Base-by-base conservation (phyloP, 129 eudicot species). In the Flaveria brownii region DNA sequence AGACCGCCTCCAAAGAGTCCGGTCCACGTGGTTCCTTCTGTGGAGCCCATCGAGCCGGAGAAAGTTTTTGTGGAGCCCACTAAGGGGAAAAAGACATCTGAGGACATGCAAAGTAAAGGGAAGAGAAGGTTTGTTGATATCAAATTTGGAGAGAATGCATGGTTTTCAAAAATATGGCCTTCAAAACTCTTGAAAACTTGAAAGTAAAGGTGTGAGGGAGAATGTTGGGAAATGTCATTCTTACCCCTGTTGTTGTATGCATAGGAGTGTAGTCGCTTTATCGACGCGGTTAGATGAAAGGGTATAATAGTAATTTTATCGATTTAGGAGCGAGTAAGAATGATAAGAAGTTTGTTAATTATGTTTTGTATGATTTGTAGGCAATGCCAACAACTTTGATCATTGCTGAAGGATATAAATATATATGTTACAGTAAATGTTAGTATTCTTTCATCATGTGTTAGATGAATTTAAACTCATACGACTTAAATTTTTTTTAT, bases 111-210 rank as follows among this genome's bases (percentile, higher is more conserved):
- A 63, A 67, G 57, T 33, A 76, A 78, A 76, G 68, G 80, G 57
- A 84, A 88, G 70, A 88, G 88, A 77, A 89, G 84, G 72, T 50
- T 62, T 2, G 39, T 46, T 26, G 86, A 83, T 67, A 18, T 76
- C 26, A 87, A 73, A 80, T 43, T 78, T 55, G 79, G 84, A 63
- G 86, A 85, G 15, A 57, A 85, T 43, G 72, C 63, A 59, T 88
- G 96, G 92, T 41, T 89, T n/a, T 62, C 73, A 52, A 86, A 84
- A 20, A 80, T 86, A 20, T 86, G 90, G 90, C 57, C 88, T n/a
- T 55, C 87, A 10, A 88, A 86, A 79, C 68, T 83, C 39, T 79
- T 82, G 79, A 84, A 79, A 51, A 88, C 88, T 60, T 87, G 87
- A 39, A 30, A 14, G 71, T 45, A 45, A 2, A 15, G 79, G 14